phyloP scores from a whole-genome alignment of 352 stramenopile genomes.

The Phytophthora tubulina region DNA sequence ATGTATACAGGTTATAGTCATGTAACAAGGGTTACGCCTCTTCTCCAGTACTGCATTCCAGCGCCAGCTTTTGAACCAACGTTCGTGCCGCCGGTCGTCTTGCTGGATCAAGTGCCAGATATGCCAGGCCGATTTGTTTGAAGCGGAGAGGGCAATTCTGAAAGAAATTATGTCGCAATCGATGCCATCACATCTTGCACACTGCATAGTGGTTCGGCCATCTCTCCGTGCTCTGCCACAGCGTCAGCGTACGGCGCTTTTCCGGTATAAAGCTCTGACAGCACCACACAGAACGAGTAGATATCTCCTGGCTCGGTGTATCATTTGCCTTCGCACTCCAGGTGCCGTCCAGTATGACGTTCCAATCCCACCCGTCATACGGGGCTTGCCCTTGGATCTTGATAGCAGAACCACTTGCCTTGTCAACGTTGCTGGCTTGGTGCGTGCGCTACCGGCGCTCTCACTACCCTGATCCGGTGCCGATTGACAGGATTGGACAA shows the following conservation, averaged over 20 bases:
- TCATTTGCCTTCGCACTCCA: conserved; percentile 59
- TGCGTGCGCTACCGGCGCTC: too few species aligned
- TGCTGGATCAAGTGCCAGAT: conserved; percentile 35
- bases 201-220: conserved; percentile 45
- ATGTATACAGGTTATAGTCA: too few species aligned
- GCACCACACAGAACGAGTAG: conserved; percentile 50
- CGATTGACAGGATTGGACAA: too few species aligned
- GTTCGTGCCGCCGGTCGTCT: conserved; percentile 39
- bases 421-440: conserved; percentile 33
- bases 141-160: conserved; percentile 48
- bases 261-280: conserved; percentile 48
- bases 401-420: conserved; percentile 37
- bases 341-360: conserved; percentile 57
- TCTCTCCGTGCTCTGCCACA: conserved; percentile 20
- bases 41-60: background rate
- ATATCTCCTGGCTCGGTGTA: conserved; percentile 45
- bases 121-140: conserved; percentile 36
- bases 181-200: conserved; percentile 50
- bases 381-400: conserved; percentile 43
- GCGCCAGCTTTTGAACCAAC: conserved; percentile 31
- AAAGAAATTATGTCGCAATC: conserved; percentile 50
- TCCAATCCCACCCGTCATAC: conserved; percentile 68
- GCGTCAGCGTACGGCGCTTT: conserved; percentile 41
- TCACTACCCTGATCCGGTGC: too few species aligned
- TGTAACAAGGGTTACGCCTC: background rate